These are phyloP conservation scores for Draba incana DNA, from an alignment of 345 rosid species.

Conservation along the genomic window DNA sequence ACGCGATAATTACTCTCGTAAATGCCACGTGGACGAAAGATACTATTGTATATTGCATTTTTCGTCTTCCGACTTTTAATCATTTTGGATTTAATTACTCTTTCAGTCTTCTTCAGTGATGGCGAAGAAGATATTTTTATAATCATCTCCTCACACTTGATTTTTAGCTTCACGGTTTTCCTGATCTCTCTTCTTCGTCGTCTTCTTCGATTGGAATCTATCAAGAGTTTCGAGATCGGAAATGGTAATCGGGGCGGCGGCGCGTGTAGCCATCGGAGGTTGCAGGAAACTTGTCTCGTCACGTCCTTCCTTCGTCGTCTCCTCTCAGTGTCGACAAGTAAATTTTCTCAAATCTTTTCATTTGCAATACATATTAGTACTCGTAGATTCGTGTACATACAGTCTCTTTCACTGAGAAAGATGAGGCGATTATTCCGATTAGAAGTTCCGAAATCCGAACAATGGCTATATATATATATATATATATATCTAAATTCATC, in stretches of 20 bases:
- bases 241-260: conserved; percentile 42
- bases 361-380: not conserved
- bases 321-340: conserved; percentile 42
- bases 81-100: not conserved
- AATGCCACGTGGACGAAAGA: conserved; percentile 3
- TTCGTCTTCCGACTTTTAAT: too few species aligned
- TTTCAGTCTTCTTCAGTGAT: not conserved
- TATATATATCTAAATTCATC: not conserved
- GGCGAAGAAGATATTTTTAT: conserved; percentile 8
- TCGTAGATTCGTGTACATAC: not conserved
- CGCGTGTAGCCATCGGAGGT: conserved; percentile 41
- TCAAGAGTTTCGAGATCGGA: not conserved
- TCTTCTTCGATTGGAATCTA: conserved; percentile 9
- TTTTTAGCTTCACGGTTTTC: conserved; percentile 6
- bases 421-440: too few species aligned
- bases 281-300: conserved; percentile 32
- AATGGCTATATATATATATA: not conserved
- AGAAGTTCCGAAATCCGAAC: conserved; percentile 5
- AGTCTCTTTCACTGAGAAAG: not conserved
- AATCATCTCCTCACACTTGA: not conserved
- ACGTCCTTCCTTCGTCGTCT: conserved; percentile 24
- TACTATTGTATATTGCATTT: too few species aligned
- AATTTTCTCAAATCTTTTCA: not conserved
- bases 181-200: conserved; percentile 25
- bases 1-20: not conserved